Evolutionary conservation across 495 filamentous ascomycete genomes (phyloP), one percentile per base, ranked within the genome.

Genomic region (Podospora bellae-mahoneyi): DNA sequence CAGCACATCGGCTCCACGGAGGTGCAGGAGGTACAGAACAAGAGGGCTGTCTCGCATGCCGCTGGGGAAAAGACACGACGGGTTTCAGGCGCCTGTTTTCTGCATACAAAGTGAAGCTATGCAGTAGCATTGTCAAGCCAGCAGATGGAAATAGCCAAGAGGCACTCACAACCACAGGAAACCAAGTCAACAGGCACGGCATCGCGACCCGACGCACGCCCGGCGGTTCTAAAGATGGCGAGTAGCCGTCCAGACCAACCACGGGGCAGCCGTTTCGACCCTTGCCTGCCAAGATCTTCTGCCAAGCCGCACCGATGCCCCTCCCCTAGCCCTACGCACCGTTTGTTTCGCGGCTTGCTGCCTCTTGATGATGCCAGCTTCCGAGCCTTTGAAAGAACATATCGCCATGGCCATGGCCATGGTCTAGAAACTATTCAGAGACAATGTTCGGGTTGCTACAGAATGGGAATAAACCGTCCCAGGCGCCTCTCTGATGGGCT

Each of bases 261-360:
- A 70, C 15, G 53, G 13, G 34, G 32, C 55, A 53, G n/a, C 28
- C 23, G 34, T 19, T 32, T 62, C 54, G 58, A 20, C 53, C 64
- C 39, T 19, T 58, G 64, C 59, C 39, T 58, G 69, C 57, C 67
- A 69, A 69, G 67, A 18, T 4, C 3, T 6, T 9, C 19, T 54
- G 60, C 57, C 66, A 64, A 28, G 65, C 61, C 34, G 61, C 32
- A n/a, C 1, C 32, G 34, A 63, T 63, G 62, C 71, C 73, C 71
- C 73, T 75, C 65, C 69, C 63, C 69, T 68, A 75, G 71, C 71
- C 73, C 73, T 75, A 75, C 64, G 73, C 68, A 70, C 62, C 53
- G 60, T 68, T 34, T 32, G 39, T 23, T 63, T 60, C 13, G 62
- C 57, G 64, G 68, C 44, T 66, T 63, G 23, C 61, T 62, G 48